Evolutionary conservation across 352 stramenopile species (phyloP).

Genomic region (Hyaloperonospora brassicae): DNA sequence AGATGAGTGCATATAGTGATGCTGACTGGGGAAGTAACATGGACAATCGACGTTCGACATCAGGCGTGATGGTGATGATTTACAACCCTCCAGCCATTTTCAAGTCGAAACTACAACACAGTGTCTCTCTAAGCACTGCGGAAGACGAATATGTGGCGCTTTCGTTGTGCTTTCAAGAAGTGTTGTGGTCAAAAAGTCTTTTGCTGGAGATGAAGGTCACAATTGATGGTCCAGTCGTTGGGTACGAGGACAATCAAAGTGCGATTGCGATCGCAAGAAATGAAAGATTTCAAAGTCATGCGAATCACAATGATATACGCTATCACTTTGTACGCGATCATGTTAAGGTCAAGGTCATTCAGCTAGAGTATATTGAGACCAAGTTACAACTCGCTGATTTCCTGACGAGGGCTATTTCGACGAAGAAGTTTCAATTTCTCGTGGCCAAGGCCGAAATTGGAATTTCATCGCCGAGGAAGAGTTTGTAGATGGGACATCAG

Average conservation of each 20-base stretch:
- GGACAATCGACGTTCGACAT: too few relatives aligned
- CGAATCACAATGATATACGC: not conserved
- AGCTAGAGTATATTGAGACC: not conserved
- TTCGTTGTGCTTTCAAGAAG: conserved; percentile 1
- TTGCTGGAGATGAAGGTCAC: not conserved
- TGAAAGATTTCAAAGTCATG: not conserved
- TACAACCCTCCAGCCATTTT: not conserved
- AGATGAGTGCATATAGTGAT: not conserved
- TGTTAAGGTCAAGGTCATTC: not conserved
- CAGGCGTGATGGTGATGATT: not conserved
- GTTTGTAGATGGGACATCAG: too few relatives aligned
- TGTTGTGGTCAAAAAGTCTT: not conserved
- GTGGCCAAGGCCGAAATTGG: not conserved
- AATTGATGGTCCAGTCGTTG: too few relatives aligned
- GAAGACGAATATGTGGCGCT: not conserved
- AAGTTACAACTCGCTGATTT: too few relatives aligned
- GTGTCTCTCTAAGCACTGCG: not conserved
- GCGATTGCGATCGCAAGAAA: not conserved
- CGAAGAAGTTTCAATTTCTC: not conserved
- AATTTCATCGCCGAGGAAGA: not conserved
- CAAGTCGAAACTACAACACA: not conserved
- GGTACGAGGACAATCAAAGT: not conserved
- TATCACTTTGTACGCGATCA: conserved; percentile 1
- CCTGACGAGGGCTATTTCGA: not conserved
- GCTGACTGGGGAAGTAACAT: not conserved